Evolutionary conservation across 192 early-diverging fungal species (phyloP).

Genomic region (Coemansia sp.): DNA sequence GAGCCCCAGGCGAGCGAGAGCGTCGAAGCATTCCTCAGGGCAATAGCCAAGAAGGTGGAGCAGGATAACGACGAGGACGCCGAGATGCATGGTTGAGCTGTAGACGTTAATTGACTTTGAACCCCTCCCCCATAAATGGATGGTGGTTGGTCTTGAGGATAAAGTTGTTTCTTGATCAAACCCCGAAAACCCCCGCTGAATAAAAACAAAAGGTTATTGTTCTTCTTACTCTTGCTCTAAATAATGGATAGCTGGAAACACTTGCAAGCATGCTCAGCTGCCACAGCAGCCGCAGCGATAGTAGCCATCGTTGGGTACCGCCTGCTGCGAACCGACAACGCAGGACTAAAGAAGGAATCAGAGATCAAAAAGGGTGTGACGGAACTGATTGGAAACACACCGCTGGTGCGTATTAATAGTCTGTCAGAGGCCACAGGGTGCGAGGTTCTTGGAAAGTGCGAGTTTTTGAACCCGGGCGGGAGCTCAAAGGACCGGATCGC

Average conservation of each 20-base stretch:
- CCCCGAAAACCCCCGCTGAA: too few species aligned
- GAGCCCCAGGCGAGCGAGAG: slow-evolving; percentile 43
- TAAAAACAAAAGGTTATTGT: too few species aligned
- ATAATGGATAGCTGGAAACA: slow-evolving; percentile 15
- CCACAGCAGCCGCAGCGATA: slow-evolving; percentile 2
- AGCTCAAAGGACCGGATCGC: slow-evolving; percentile 95
- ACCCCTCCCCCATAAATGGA: not conserved
- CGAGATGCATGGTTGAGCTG: slow-evolving; percentile 17
- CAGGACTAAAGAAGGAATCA: not conserved
- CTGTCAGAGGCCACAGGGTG: slow-evolving; percentile 91
- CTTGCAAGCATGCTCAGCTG: slow-evolving; percentile 4
- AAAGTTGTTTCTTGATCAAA: too few species aligned
- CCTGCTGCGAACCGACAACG: not conserved
- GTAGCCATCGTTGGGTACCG: slow-evolving; percentile 7
- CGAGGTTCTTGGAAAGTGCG: slow-evolving; percentile 70
- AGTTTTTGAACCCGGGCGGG: slow-evolving; percentile 92
- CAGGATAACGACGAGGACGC: slow-evolving; percentile 29
- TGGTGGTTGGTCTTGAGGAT: too few species aligned
- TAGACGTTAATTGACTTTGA: not conserved
- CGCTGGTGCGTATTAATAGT: slow-evolving; percentile 80
- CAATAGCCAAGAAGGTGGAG: slow-evolving; percentile 45
- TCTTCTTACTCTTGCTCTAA: too few species aligned
- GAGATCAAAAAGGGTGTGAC: slow-evolving; percentile 61
- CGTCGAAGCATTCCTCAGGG: slow-evolving; percentile 47
- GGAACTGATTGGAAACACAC: slow-evolving; percentile 90